Base-by-base conservation (phyloP, 306 rosid species). In the Alnus rubra region DNA sequence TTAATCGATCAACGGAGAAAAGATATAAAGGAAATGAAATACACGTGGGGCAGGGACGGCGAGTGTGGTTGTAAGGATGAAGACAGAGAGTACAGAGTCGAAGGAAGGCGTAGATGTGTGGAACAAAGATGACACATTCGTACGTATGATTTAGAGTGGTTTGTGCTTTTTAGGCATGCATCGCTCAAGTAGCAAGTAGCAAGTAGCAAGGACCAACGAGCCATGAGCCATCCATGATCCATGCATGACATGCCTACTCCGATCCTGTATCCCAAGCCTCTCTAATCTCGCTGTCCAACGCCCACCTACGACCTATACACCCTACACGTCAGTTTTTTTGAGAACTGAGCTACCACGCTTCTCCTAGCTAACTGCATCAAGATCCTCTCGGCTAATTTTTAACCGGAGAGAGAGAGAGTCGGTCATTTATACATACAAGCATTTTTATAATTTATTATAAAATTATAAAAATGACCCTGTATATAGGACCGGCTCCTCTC, bases 91-190 rank as follows among this genome's bases (percentile, higher is more conserved):
- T 23, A 23, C 13, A 42, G 63, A 35, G 65, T 45, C 51, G 76
- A 69, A 51, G 19, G 54, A 69, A 11, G 55, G 31, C 54, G 11
- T 39, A 68, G 80, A 76, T 69, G 73, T 76, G 69, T 55, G 19
- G 12, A 33, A 31, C 59, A 60, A 63, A 69, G 54, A 14, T 18
- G 31, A 60, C 67, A 76, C 70, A 63, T 77, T 59, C 82, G 74
- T 48, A 52, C 82, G 74, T 58, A 58, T 19, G 64, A 10, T 16
- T 28, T 2, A 23, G 15, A 11, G 65, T 49, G 14, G 48, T 15
- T 31, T 23, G 7, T 15, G 51, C 81, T 76, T 71, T 73, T 71
- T 60, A 54, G 82, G 85, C 79, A 77, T 64, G 85, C 78, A 44
- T 10, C n/a, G 28, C 1, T 71, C 28, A 59, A 30, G 31, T 4